Conservation (phyloP, 164 flowering plant genomes). For the Piper betle region DNA sequence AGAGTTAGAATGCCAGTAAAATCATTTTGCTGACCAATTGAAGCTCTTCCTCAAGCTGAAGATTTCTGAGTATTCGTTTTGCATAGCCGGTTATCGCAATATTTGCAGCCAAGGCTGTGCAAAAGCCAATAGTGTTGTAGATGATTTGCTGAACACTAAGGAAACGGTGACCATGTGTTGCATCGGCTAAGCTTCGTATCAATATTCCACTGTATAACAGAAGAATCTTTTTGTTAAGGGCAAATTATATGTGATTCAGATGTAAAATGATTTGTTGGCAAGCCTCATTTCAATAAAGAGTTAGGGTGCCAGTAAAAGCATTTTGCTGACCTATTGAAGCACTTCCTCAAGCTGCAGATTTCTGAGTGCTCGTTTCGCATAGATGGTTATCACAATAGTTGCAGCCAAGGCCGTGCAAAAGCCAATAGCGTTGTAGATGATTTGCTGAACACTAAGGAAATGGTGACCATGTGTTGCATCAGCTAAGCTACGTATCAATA, state of each 20-base stretch:
- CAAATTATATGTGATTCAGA: neutral
- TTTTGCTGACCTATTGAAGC: slow-evolving; percentile 13
- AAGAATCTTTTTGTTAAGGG: neutral
- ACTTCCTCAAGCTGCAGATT: slow-evolving; percentile 46
- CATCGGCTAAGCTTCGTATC: slow-evolving; percentile 65
- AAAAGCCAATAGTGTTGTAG: slow-evolving; percentile 47
- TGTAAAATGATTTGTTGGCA: neutral
- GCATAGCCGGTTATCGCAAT: slow-evolving; percentile 54
- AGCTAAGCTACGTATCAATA: slow-evolving; percentile 56
- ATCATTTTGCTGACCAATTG: slow-evolving; percentile 5
- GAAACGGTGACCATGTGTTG: slow-evolving; percentile 32
- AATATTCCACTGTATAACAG: slow-evolving; percentile 37
- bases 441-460: slow-evolving; percentile 44
- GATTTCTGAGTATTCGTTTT: slow-evolving; percentile 42
- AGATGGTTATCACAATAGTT: slow-evolving; percentile 47
- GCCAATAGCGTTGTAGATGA: slow-evolving; percentile 45
- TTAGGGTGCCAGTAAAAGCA: neutral
- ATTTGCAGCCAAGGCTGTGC: slow-evolving; percentile 40
- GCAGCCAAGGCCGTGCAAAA: slow-evolving; percentile 41
- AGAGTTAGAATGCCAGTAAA: neutral
- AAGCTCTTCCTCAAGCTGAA: slow-evolving; percentile 48
- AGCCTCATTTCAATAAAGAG: neutral
- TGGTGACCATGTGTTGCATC: slow-evolving; percentile 52
- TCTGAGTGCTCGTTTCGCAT: slow-evolving; percentile 58
- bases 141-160: slow-evolving; percentile 52